Percentiles rank a stretch among this genome's conserved stretches.
phyloP scores from a whole-genome alignment of 257 asterid species.

The Nicotiana otophora region DNA sequence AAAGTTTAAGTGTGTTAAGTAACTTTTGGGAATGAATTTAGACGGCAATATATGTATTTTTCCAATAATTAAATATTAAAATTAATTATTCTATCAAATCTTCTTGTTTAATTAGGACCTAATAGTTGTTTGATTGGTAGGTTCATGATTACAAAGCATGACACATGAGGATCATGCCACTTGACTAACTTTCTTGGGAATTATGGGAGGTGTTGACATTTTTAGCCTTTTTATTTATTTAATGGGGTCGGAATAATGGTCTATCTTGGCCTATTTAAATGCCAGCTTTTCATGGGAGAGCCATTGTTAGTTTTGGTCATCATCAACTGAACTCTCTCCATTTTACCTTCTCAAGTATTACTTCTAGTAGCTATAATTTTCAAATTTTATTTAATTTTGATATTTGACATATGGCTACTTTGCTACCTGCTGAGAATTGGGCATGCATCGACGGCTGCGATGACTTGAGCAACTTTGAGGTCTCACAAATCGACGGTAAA shows the following conservation, averaged over 20 bases:
- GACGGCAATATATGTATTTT: no score
- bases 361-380: neutral
- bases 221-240: neutral
- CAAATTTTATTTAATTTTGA: neutral
- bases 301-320: neutral
- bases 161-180: conserved; percentile 20
- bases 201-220: neutral
- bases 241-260: neutral
- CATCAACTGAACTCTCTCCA: neutral
- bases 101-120: neutral
- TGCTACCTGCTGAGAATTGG: conserved; percentile 11
- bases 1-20: no score
- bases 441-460: conserved; percentile 1
- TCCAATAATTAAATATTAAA: no score
- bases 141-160: neutral
- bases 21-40: no score
- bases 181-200: neutral
- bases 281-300: neutral
- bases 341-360: neutral
- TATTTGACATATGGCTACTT: neutral
- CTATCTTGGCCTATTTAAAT: neutral
- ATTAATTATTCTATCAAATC: neutral
- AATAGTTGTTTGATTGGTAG: neutral
- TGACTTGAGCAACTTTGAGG: neutral
- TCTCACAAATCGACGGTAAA: neutral